Percentiles rank a stretch among this genome's conserved stretches.
phyloP scores from a whole-genome alignment of 768 basidiomycete species.

The Crepidotus variabilis region DNA sequence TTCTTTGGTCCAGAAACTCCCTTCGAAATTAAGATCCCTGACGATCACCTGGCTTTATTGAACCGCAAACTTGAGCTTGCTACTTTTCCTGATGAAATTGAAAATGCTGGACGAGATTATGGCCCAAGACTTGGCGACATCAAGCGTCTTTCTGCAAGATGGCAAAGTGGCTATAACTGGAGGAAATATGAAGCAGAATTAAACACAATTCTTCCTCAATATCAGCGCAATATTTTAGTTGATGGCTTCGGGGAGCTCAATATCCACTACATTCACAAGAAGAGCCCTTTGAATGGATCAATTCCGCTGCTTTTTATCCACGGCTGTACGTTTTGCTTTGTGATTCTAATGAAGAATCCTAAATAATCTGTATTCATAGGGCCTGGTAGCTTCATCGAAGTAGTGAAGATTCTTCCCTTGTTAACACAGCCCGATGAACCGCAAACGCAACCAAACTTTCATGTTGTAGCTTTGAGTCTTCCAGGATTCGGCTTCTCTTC shows the following conservation, averaged over 20 bases:
- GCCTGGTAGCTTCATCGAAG: conserved; percentile 60
- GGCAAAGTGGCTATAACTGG: conserved; percentile 56
- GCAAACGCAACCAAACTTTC: conserved; percentile 47
- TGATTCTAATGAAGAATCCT: neutral
- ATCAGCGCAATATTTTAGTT: conserved; percentile 47
- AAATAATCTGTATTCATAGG: conserved; percentile 29
- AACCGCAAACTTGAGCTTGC: conserved; percentile 42
- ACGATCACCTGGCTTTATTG: conserved; percentile 37
- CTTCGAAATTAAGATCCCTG: conserved; percentile 47
- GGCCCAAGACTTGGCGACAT: conserved; percentile 49
- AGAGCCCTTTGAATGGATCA: conserved; percentile 38
- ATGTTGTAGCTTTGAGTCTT: conserved; percentile 56
- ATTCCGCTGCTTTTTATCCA: conserved; percentile 45
- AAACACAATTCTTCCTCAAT: conserved; percentile 52
- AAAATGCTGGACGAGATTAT: conserved; percentile 47
- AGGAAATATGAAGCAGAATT: conserved; percentile 44
- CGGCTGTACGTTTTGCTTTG: conserved; percentile 39
- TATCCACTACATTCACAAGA: conserved; percentile 58
- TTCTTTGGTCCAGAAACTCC: conserved; percentile 42
- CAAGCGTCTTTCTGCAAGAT: conserved; percentile 39
- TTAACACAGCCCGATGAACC: conserved; percentile 34
- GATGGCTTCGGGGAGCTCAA: conserved; percentile 40
- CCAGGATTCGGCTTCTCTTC: conserved; percentile 65
- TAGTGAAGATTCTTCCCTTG: conserved; percentile 52
- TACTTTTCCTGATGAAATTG: conserved; percentile 54